Conservation (phyloP, 106 monocot species). For the Dendrobium officinale region DNA sequence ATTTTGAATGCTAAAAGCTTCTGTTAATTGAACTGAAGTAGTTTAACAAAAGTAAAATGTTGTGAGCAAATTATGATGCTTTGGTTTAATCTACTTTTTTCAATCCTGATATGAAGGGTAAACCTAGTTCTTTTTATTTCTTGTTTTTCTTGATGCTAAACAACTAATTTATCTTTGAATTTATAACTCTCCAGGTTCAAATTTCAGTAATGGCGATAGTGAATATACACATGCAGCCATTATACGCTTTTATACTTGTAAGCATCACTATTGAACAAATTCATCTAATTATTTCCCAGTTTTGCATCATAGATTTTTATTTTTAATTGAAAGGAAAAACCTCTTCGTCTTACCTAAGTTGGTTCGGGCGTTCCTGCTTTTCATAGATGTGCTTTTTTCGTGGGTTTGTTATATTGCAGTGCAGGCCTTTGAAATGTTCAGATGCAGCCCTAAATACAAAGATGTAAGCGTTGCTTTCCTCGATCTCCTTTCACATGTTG, state of each 20-base stretch:
- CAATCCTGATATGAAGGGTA: neutral
- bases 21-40: too few species aligned
- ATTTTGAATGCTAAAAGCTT: too few species aligned
- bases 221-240: conserved; percentile 77
- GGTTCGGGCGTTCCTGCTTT: neutral
- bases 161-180: conserved; percentile 6
- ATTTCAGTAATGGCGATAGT: conserved; percentile 40
- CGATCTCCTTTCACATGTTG: neutral
- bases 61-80: neutral
- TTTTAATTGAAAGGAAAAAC: neutral
- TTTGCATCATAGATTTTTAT: too few species aligned
- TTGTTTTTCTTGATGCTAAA: neutral
- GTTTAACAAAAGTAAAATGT: neutral
- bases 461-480: conserved; percentile 22
- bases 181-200: conserved; percentile 35
- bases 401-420: conserved; percentile 32
- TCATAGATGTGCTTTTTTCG: neutral
- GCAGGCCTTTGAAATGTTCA: conserved; percentile 63
- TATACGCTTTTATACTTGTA: conserved; percentile 80
- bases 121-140: neutral
- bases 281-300: neutral
- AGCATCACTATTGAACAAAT: conserved; percentile 10
- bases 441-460: conserved; percentile 55
- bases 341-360: neutral
- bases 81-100: neutral